Evolutionary conservation across 192 early-diverging fungal species (phyloP).

Genomic region (Coemansia sp.): DNA sequence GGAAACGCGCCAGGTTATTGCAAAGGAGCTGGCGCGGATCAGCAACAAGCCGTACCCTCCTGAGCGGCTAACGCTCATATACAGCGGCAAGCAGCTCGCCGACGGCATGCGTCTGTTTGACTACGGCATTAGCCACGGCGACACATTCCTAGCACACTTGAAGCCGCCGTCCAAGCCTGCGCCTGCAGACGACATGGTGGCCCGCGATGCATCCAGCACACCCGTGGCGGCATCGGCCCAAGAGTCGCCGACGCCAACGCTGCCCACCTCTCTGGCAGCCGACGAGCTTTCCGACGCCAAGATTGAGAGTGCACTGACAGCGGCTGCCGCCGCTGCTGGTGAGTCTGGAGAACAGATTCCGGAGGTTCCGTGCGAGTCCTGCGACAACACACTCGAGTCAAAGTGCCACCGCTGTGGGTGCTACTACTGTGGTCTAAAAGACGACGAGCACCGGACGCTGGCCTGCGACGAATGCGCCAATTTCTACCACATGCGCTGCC

Average conservation of each 20-base stretch:
- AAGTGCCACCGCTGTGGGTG: constrained; percentile 55
- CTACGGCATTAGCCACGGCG: constrained; percentile 37
- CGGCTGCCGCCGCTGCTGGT: background rate
- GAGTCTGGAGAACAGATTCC: background rate
- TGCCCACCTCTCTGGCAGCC: background rate
- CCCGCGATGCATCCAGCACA: background rate
- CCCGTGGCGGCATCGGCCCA: background rate
- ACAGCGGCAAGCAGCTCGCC: constrained; percentile 39
- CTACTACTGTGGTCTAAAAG: constrained; percentile 49
- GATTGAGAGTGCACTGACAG: background rate
- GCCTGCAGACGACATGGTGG: background rate
- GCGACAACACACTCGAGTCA: constrained; percentile 18
- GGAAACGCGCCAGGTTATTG: constrained; percentile 5
- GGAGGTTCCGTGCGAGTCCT: constrained; percentile 28
- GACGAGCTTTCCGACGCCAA: background rate
- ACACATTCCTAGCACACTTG: constrained; percentile 14
- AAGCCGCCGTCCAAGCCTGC: constrained; percentile 1
- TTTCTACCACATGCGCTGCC: constrained; percentile 56
- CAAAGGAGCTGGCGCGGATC: background rate
- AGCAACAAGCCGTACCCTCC: constrained; percentile 1
- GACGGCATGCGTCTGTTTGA: constrained; percentile 42
- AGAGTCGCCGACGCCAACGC: background rate
- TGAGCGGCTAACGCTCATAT: constrained; percentile 23
- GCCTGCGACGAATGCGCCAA: constrained; percentile 59
- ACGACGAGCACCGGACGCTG: constrained; percentile 55